phyloP scores from a whole-genome alignment of 1,284 basidiomycete genomes.

The Tetrapyrgos nigripes region DNA sequence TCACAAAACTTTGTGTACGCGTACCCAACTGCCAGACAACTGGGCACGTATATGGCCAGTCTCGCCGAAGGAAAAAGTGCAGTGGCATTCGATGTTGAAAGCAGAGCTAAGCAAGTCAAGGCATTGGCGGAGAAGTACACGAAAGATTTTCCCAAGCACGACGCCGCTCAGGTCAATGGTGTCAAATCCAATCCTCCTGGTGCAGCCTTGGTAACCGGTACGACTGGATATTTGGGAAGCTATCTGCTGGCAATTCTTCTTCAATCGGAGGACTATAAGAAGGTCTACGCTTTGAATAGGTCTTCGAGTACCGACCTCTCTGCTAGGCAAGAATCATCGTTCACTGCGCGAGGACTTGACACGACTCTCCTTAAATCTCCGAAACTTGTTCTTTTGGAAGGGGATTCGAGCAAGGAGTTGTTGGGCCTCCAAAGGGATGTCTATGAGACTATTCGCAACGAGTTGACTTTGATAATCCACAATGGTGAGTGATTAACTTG shows the following conservation, averaged over 20 bases:
- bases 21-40: conserved; percentile 37
- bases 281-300: conserved; percentile 39
- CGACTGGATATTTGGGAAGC: conserved; percentile 40
- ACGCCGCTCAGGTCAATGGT: background rate
- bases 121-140: background rate
- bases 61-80: conserved; percentile 8
- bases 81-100: background rate
- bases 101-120: background rate
- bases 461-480: background rate
- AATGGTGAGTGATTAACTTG: background rate
- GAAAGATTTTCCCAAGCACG: background rate
- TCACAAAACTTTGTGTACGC: conserved; percentile 40
- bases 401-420: background rate
- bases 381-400: conserved; percentile 7
- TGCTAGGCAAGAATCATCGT: conserved; percentile 35
- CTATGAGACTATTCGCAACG: background rate
- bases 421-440: conserved; percentile 1
- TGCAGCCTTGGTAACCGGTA: conserved; percentile 38
- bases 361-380: background rate
- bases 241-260: conserved; percentile 33
- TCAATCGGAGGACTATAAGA: conserved; percentile 29
- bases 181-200: background rate
- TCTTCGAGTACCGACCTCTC: conserved; percentile 7
- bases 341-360: conserved; percentile 31
- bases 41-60: conserved; percentile 18